Conservation (phyloP, 2,329 filamentous ascomycete genomes). For the Incumbomyces lentus region DNA sequence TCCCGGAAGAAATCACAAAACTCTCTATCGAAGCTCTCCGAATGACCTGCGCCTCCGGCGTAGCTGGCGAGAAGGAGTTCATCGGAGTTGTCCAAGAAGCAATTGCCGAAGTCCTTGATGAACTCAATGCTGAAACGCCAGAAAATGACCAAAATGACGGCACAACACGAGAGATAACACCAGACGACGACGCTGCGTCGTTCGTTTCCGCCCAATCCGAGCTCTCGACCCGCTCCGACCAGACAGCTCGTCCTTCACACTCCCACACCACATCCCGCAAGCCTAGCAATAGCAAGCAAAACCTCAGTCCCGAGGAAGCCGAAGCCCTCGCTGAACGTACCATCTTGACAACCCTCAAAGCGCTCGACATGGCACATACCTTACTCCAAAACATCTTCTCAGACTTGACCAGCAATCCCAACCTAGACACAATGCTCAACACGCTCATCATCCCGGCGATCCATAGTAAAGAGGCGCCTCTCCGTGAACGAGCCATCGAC, state of each 20-base stretch:
- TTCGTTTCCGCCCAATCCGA: conserved; percentile 92
- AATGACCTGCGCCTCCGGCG: conserved; percentile 60
- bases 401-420: conserved; percentile 76
- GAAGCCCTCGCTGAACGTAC: conserved; percentile 71
- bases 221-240: conserved; percentile 55
- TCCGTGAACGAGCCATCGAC: conserved; percentile 78
- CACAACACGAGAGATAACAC: conserved; percentile 27
- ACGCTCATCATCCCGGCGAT: conserved; percentile 93
- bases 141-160: conserved; percentile 40
- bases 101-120: conserved; percentile 92
- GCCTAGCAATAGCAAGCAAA: background rate
- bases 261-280: background rate
- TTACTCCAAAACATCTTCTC: conserved; percentile 91
- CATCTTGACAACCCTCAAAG: conserved; percentile 97
- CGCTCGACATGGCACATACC: conserved; percentile 91
- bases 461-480: conserved; percentile 80
- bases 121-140: conserved; percentile 47
- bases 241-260: conserved; percentile 18
- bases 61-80: conserved; percentile 42
- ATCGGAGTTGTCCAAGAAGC: conserved; percentile 64
- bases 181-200: conserved; percentile 51
- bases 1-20: conserved; percentile 88
- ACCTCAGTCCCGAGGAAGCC: conserved; percentile 26
- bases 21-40: conserved; percentile 73
- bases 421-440: conserved; percentile 96